Evolutionary conservation across 1,139 yeast species (phyloP).

Genomic region (Hansenula lynferdii): DNA sequence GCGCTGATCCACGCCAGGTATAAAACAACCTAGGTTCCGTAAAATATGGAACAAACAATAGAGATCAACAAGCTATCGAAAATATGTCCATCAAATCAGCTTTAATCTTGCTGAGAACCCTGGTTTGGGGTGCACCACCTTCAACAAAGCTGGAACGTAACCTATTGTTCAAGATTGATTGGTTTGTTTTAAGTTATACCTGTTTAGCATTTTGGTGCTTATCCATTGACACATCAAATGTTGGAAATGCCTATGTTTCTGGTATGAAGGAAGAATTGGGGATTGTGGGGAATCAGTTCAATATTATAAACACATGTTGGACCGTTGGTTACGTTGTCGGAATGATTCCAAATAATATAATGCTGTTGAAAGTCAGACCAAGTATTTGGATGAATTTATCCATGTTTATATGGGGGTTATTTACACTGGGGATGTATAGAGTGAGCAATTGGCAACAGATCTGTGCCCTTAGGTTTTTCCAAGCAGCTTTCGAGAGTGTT

Average conservation of each 20-base stretch:
- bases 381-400: conserved; percentile 42
- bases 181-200: conserved; percentile 5
- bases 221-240: conserved; percentile 41
- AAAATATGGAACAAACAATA: too few relatives aligned
- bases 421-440: conserved; percentile 46
- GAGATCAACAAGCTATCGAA: too few relatives aligned
- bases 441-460: conserved; percentile 38
- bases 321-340: conserved; percentile 41
- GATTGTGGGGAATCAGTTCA: conserved; percentile 45
- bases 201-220: conserved; percentile 7
- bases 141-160: conserved; percentile 4
- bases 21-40: too few relatives aligned
- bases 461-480: conserved; percentile 24
- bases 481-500: conserved; percentile 5
- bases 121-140: conserved; percentile 5
- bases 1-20: too few relatives aligned
- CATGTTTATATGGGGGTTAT: conserved; percentile 28
- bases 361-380: conserved; percentile 46
- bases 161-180: conserved; percentile 7
- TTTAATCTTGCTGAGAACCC: background rate
- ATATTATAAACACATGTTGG: conserved; percentile 28
- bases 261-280: conserved; percentile 33
- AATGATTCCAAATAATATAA: conserved; percentile 48
- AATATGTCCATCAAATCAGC: too few relatives aligned
- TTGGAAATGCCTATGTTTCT: conserved; percentile 41